A percentile compares a stretch with the other conserved stretches of the same genome.
Conservation (phyloP, 106 monocot species). For the Phalaenopsis aphrodite region DNA sequence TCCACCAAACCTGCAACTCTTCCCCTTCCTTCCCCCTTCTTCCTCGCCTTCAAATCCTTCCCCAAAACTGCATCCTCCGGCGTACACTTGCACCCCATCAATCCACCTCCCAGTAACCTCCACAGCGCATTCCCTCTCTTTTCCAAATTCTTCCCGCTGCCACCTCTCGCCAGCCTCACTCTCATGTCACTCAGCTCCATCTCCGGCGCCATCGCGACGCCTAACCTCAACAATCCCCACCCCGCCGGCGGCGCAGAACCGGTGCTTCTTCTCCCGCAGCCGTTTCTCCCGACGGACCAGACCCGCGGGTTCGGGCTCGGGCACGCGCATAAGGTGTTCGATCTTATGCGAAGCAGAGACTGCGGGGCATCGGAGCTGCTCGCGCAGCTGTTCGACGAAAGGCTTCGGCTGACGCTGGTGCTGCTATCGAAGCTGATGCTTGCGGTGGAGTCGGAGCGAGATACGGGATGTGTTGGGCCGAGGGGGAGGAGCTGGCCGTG, state of each 20-base stretch:
- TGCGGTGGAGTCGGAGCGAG: conserved; percentile 1
- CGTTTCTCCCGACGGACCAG: neutral
- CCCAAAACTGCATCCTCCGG: conserved; percentile 17
- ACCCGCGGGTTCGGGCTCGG: conserved; percentile 61
- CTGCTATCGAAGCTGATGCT: conserved; percentile 22
- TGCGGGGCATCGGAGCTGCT: conserved; percentile 7
- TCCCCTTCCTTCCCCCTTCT: conserved; percentile 12
- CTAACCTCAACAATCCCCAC: conserved; percentile 36
- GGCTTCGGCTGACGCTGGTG: conserved; percentile 34
- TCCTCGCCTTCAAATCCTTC: conserved; percentile 6
- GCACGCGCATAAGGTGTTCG: conserved; percentile 38
- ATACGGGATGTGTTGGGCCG: neutral
- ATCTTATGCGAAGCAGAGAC: conserved; percentile 2
- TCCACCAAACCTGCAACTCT: neutral
- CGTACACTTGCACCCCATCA: conserved; percentile 42
- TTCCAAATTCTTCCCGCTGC: neutral
- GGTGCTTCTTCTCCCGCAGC: conserved; percentile 15
- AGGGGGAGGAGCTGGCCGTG: conserved; percentile 47
- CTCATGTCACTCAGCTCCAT: conserved; percentile 19
- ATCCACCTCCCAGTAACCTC: conserved; percentile 18
- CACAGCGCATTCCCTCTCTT: conserved; percentile 5
- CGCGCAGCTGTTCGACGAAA: conserved; percentile 29
- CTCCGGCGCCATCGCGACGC: conserved; percentile 42
- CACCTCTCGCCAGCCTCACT: neutral
- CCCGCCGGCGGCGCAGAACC: conserved; percentile 17